Percentiles rank a stretch among this genome's conserved stretches.
phyloP scores from a whole-genome alignment of 306 rosid species.

The Vigna mungo region DNA sequence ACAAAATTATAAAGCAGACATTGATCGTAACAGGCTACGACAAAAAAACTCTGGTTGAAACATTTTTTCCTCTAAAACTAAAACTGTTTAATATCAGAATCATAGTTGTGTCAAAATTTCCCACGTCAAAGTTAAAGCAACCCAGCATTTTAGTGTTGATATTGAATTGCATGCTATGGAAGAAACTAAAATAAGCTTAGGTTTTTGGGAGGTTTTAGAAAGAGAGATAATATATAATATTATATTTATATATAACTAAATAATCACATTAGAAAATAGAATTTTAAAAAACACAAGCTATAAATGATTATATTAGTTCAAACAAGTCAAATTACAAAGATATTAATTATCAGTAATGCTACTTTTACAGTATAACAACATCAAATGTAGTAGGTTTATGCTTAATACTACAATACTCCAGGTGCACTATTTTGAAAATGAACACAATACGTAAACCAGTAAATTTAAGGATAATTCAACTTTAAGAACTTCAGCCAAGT shows the following conservation, averaged over 20 bases:
- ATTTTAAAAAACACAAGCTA: conserved; percentile 16
- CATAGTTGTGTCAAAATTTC: conserved; percentile 10
- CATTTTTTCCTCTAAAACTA: background rate
- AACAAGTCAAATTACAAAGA: background rate
- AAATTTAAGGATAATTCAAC: background rate
- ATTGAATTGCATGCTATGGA: background rate
- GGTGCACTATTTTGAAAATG: background rate
- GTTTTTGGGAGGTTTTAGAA: background rate
- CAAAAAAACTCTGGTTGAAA: conserved; percentile 10
- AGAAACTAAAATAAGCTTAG: background rate
- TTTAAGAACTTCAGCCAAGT: background rate
- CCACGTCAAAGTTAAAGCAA: background rate
- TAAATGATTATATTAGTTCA: conserved; percentile 14
- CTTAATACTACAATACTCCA: background rate
- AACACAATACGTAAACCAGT: background rate
- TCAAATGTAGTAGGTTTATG: conserved; percentile 25
- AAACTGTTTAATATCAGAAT: conserved; percentile 30
- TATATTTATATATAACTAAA: background rate
- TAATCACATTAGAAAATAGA: conserved; percentile 6
- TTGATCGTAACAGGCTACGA: background rate
- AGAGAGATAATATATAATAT: background rate
- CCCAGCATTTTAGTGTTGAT: background rate
- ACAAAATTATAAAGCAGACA: conserved; percentile 20
- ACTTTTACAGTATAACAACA: background rate
- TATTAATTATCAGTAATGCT: background rate